phyloP scores from a whole-genome alignment of 2,329 filamentous ascomycete genomes.

The Epichloe baconii region DNA sequence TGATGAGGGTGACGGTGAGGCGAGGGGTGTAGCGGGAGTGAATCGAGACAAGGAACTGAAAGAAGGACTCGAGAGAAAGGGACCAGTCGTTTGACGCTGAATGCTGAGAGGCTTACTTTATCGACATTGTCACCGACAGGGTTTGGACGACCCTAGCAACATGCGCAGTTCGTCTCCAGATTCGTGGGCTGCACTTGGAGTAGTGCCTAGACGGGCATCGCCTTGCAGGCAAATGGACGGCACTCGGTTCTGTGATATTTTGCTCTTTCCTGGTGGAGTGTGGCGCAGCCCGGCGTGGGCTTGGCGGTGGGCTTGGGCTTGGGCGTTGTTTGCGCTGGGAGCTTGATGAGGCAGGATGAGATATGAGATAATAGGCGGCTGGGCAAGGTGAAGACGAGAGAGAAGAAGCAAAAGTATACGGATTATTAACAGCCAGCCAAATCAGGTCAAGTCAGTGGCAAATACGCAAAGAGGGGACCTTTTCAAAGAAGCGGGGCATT shows the following conservation, averaged over 20 bases:
- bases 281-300: background rate
- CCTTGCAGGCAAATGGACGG: no score
- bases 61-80: constrained; percentile 2
- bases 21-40: background rate
- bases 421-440: no score
- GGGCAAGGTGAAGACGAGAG: constrained; percentile 1
- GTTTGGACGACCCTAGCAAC: constrained; percentile 20
- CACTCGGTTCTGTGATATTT: background rate
- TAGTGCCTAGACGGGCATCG: background rate
- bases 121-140: constrained; percentile 34
- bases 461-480: no score
- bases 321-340: background rate
- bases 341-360: background rate
- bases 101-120: constrained; percentile 33
- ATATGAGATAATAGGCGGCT: constrained; percentile 4
- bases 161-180: constrained; percentile 1
- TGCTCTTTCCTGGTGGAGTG: background rate
- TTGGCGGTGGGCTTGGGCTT: background rate
- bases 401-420: background rate
- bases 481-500: no score
- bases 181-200: constrained; percentile 4
- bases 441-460: no score
- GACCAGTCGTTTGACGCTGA: constrained; percentile 4
- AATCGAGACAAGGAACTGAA: constrained; percentile 5
- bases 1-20: background rate